Percentiles rank a stretch among this genome's conserved stretches.
These are phyloP conservation scores for Adiantum capillusveneris DNA, from an alignment of 75 land plant genomes.

Conservation along the genomic window DNA sequence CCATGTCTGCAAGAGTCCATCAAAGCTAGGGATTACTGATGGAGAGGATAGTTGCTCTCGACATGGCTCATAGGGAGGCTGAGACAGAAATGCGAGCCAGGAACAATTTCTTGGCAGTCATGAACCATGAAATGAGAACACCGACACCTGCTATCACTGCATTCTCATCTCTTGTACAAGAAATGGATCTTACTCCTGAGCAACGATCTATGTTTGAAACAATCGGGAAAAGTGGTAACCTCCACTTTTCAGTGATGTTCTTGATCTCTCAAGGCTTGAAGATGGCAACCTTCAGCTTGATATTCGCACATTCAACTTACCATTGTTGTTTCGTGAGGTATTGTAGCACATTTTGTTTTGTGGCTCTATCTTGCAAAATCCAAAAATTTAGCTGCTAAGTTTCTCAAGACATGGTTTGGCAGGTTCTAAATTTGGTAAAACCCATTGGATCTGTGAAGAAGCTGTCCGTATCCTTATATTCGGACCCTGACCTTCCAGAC, in stretches of 20 bases:
- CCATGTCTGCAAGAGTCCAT: constrained; percentile 41
- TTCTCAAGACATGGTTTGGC: too few relatives aligned
- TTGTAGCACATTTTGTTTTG: not conserved
- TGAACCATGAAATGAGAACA: constrained; percentile 52
- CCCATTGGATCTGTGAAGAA: constrained; percentile 25
- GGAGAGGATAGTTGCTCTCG: constrained; percentile 32
- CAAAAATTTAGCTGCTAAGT: too few relatives aligned
- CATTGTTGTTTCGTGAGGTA: constrained; percentile 25
- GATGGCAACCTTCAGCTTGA: constrained; percentile 34
- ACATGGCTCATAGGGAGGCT: constrained; percentile 33
- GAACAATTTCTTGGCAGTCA: constrained; percentile 39
- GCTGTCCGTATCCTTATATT: constrained; percentile 7
- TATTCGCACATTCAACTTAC: constrained; percentile 20
- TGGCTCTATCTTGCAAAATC: too few relatives aligned
- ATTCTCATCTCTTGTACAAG: constrained; percentile 26
- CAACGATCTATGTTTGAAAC: constrained; percentile 42
- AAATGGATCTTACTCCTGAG: constrained; percentile 24
- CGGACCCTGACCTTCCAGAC: constrained; percentile 19
- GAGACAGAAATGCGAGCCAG: constrained; percentile 38
- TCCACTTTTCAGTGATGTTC: constrained; percentile 39
- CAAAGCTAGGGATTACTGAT: constrained; percentile 29
- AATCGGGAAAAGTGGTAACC: constrained; percentile 32
- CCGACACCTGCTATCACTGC: constrained; percentile 46
- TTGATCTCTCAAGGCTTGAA: constrained; percentile 39
- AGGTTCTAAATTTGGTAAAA: constrained; percentile 19